phyloP scores from a whole-genome alignment of 441 rosid genomes.

The Macaranga tanarius region DNA sequence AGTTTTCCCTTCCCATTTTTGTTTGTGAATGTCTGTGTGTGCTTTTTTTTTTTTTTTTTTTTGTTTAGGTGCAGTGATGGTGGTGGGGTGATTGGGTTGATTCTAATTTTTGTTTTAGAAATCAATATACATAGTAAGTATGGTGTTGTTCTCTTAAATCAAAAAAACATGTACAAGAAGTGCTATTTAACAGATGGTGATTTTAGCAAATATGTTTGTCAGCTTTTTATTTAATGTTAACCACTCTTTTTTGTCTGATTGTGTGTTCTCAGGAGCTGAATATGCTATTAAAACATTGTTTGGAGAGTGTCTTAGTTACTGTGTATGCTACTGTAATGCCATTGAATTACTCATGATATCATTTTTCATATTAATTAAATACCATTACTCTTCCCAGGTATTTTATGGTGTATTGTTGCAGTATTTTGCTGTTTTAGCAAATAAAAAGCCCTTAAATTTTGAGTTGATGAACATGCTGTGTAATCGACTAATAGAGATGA shows the following conservation, averaged over 20 bases:
- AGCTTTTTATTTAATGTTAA: not conserved
- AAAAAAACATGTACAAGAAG: not conserved
- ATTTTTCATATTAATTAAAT: not conserved
- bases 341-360: not conserved
- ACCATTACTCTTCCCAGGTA: constrained; percentile 45
- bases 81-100: not conserved
- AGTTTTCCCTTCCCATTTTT: not conserved
- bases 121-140: not conserved
- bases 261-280: not conserved
- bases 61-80: not conserved
- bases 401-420: constrained; percentile 87
- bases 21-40: not conserved
- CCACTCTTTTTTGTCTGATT: not conserved
- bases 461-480: constrained; percentile 76
- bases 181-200: not conserved
- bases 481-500: constrained; percentile 86
- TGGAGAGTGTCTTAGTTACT: not conserved
- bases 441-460: constrained; percentile 65
- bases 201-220: not conserved
- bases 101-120: not conserved
- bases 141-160: not conserved
- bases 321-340: not conserved
- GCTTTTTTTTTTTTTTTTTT: too few relatives aligned
- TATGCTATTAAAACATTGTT: not conserved
- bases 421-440: constrained; percentile 80